Evolutionary conservation across 768 basidiomycete species (phyloP), one percentile per base, ranked within the genome.

Genomic region (Pleurotus eryngii): DNA sequence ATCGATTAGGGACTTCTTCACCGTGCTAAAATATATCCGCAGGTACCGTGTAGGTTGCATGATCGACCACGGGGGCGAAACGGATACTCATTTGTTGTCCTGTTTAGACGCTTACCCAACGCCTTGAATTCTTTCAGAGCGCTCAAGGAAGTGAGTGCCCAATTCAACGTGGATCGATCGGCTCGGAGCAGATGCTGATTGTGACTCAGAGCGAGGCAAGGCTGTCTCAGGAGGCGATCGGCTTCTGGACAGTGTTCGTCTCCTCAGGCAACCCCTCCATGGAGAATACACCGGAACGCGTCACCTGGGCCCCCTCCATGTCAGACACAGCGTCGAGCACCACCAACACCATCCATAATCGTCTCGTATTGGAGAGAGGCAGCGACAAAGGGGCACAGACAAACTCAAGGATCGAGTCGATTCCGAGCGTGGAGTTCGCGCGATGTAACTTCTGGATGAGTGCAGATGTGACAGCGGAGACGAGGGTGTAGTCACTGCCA

Each of bases 201-300:
- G 30, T 30, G 30, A 30, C 30, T 30, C 46, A 76, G 72, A 76
- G 74, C 48, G 76, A 79, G 62, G 57, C 65, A 7, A 59, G 60
- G 4, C 64, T 79, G 1, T 70, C 76, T 9, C 58, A n/a, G n/a
- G n/a, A 64, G 42, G 74, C 74, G 8, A 76, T 79, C 27, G 68
- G 67, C 4, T 76, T 72, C 58, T 79, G 77, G 77, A 76, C 76
- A n/a, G 75, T 75, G 1, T 77, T 78, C 59, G 68, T 64, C 3
- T 63, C 68, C 5, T 65, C 57, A 26, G 71, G 72, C 27, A 49
- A 69, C 54, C 72, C 72, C 3, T 68, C 67, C 17, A 46, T 60
- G 1, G 51, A 47, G 11, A 67, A 65, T 46, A 48, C 64, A 38
- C n/a, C 62, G 3, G 55, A 55, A 3, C 70, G 69, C 5, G 66